These are phyloP conservation scores for Ophiostoma pallidulum DNA, from an alignment of 2,329 filamentous ascomycete species.

Conservation along the genomic window DNA sequence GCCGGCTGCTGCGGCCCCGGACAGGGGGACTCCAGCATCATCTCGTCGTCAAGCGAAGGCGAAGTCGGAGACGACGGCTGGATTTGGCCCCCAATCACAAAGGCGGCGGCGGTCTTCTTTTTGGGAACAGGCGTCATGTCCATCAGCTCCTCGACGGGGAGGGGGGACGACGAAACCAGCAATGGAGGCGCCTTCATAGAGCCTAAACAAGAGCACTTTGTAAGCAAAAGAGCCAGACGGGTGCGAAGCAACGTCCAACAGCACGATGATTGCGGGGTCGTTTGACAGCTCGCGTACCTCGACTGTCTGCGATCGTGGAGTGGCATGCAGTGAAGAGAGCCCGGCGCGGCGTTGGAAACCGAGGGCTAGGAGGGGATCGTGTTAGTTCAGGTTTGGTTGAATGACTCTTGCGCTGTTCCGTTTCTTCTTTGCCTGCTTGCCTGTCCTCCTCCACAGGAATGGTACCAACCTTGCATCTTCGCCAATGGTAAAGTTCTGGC, in stretches of 20 bases:
- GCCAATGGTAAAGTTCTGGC: slow-evolving; percentile 94
- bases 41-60: slow-evolving; percentile 43
- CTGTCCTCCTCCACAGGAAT: too few species aligned
- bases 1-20: not conserved
- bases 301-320: slow-evolving; percentile 47
- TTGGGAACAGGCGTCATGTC: slow-evolving; percentile 90
- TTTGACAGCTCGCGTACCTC: slow-evolving; percentile 40
- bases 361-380: slow-evolving; percentile 53
- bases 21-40: slow-evolving; percentile 47
- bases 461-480: slow-evolving; percentile 76
- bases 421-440: slow-evolving; percentile 19
- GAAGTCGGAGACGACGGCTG: slow-evolving; percentile 59
- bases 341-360: slow-evolving; percentile 71
- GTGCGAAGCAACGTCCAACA: not conserved
- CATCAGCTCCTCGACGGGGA: slow-evolving; percentile 68
- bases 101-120: slow-evolving; percentile 53
- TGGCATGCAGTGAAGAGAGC: slow-evolving; percentile 72
- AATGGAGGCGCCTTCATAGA: slow-evolving; percentile 76
- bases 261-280: too few species aligned
- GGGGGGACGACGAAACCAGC: slow-evolving; percentile 69
- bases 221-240: not conserved
- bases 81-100: slow-evolving; percentile 49
- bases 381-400: too few species aligned
- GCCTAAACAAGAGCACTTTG: slow-evolving; percentile 39
- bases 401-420: too few species aligned